phyloP scores from a whole-genome alignment of 2,329 filamentous ascomycete species.

The Paecilomyces fulvus region DNA sequence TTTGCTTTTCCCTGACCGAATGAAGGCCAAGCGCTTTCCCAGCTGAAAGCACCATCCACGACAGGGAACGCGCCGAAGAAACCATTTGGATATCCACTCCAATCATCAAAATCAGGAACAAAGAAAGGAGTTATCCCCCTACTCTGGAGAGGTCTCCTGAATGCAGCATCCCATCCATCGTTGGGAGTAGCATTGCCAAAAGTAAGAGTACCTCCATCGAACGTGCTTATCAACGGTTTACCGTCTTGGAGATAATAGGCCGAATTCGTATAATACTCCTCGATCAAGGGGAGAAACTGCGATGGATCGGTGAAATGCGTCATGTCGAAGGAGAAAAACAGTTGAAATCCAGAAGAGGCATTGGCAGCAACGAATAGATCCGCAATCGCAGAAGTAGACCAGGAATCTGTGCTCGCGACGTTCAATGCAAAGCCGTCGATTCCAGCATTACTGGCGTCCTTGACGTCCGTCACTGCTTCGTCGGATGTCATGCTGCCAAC shows the following conservation, averaged over 20 bases:
- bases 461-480: slow-evolving; percentile 11
- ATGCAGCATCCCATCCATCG: slow-evolving; percentile 12
- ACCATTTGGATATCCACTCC: slow-evolving; percentile 9
- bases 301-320: slow-evolving; percentile 14
- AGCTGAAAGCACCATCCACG: slow-evolving; percentile 29
- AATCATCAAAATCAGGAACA: slow-evolving; percentile 22
- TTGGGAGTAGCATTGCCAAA: slow-evolving; percentile 13
- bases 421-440: slow-evolving; percentile 29
- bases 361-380: slow-evolving; percentile 25
- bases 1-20: slow-evolving; percentile 12
- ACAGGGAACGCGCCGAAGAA: slow-evolving; percentile 17
- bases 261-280: slow-evolving; percentile 11
- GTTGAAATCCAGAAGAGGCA: slow-evolving; percentile 19
- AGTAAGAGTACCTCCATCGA: slow-evolving; percentile 17
- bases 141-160: slow-evolving; percentile 15
- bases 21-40: slow-evolving; percentile 28
- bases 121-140: slow-evolving; percentile 21
- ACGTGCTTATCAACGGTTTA: slow-evolving; percentile 25
- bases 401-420: slow-evolving; percentile 15
- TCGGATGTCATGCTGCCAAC: slow-evolving; percentile 10
- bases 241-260: slow-evolving; percentile 22
- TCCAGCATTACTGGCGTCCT: slow-evolving; percentile 18
- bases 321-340: slow-evolving; percentile 33
- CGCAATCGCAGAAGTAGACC: slow-evolving; percentile 19
- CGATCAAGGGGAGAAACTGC: slow-evolving; percentile 19